These are phyloP conservation scores for Manihot esculenta DNA, from an alignment of 441 rosid species.

Conservation along the genomic window DNA sequence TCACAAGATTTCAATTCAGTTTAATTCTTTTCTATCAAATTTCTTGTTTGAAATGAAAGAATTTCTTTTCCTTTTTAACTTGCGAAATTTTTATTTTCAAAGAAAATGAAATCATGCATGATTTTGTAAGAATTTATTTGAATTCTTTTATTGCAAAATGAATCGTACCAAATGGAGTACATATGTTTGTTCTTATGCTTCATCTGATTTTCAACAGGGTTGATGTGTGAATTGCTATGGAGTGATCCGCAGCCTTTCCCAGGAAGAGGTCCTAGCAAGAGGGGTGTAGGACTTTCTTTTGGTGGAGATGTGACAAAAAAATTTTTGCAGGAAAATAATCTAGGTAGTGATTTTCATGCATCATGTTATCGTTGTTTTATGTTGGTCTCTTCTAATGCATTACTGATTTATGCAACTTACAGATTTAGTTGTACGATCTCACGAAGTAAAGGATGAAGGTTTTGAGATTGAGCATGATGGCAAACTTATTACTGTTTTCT, in stretches of 20 bases:
- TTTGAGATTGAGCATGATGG: constrained; percentile 98
- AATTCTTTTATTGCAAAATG: no score
- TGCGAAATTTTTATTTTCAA: no score
- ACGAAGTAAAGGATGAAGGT: constrained; percentile 98
- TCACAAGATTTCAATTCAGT: no score
- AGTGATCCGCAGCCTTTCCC: constrained; percentile 95
- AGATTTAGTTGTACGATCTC: constrained; percentile 92
- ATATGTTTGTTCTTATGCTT: not conserved
- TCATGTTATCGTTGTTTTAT: constrained; percentile 13
- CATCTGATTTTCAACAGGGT: constrained; percentile 44
- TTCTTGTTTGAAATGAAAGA: no score
- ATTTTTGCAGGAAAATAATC: constrained; percentile 83
- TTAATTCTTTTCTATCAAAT: no score
- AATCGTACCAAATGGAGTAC: no score
- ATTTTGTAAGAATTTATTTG: no score
- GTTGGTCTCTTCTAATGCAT: constrained; percentile 17
- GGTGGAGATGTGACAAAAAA: constrained; percentile 89
- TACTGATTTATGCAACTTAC: constrained; percentile 24
- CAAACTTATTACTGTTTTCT: constrained; percentile 91
- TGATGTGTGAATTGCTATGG: constrained; percentile 98
- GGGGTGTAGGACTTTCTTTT: constrained; percentile 96
- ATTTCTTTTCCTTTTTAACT: no score
- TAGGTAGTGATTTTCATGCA: constrained; percentile 46
- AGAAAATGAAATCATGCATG: no score
- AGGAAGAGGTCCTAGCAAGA: constrained; percentile 99